Conservation (phyloP, 345 rosid genomes). For the Pistacia atlantica region DNA sequence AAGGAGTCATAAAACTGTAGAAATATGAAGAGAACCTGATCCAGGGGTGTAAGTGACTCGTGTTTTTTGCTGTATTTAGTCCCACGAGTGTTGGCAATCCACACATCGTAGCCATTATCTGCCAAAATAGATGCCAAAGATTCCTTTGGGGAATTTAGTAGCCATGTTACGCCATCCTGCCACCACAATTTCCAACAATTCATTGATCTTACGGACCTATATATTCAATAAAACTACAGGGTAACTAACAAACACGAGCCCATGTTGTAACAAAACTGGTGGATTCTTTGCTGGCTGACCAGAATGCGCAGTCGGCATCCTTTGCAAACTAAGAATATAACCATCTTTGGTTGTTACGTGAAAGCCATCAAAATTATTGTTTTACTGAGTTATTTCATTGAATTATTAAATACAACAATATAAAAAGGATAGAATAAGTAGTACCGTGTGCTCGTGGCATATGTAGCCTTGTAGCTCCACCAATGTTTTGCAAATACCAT, state of each 20-base stretch:
- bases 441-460: slow-evolving; percentile 38
- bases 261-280: slow-evolving; percentile 58
- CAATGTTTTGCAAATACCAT: slow-evolving; percentile 32
- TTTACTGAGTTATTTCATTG: too few relatives aligned
- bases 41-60: slow-evolving; percentile 31
- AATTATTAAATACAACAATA: too few relatives aligned
- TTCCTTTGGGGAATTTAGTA: slow-evolving; percentile 38
- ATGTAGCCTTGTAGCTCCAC: slow-evolving; percentile 37
- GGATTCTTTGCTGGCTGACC: slow-evolving; percentile 31
- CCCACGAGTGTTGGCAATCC: slow-evolving; percentile 56
- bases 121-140: slow-evolving; percentile 43
- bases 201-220: not conserved
- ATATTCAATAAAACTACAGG: not conserved
- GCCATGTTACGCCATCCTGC: slow-evolving; percentile 55
- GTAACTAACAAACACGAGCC: slow-evolving; percentile 37
- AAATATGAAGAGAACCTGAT: slow-evolving; percentile 16
- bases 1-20: not conserved
- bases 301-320: slow-evolving; percentile 32
- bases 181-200: not conserved
- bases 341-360: slow-evolving; percentile 59
- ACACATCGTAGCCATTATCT: slow-evolving; percentile 53
- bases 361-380: not conserved
- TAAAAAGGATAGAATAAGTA: too few relatives aligned
- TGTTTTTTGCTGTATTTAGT: slow-evolving; percentile 45
- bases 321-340: slow-evolving; percentile 48